Conservation (phyloP, 371 early-diverging fungal species). For the Haplosporangium sp. region DNA sequence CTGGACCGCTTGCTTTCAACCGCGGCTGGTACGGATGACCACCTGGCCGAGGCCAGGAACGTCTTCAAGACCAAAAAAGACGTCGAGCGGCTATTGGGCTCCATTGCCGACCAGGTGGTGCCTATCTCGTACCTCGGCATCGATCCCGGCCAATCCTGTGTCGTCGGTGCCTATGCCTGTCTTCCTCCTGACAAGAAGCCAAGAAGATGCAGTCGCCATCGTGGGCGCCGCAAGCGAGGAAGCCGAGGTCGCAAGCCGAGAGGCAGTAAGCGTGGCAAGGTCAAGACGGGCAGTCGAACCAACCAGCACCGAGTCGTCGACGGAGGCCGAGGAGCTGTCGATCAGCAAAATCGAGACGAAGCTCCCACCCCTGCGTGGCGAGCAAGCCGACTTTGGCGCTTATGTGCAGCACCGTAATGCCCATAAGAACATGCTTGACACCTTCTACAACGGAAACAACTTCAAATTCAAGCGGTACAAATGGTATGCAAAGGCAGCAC, state of each 20-base stretch:
- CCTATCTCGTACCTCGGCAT: too few relatives aligned
- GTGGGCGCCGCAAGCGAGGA: slow-evolving; percentile 5
- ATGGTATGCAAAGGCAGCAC: slow-evolving; percentile 5
- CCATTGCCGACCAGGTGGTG: too few relatives aligned
- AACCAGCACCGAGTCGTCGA: too few relatives aligned
- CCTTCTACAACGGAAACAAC: slow-evolving; percentile 11
- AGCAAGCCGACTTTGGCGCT: too few relatives aligned
- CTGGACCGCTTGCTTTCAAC: slow-evolving; percentile 17
- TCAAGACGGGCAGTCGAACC: background rate
- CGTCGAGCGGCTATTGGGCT: too few relatives aligned
- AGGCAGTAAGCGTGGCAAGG: slow-evolving; percentile 14
- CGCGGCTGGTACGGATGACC: slow-evolving; percentile 11
- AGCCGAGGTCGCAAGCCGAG: slow-evolving; percentile 12
- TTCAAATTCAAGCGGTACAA: slow-evolving; percentile 3
- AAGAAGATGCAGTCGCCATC: slow-evolving; percentile 1
- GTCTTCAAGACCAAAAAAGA: slow-evolving; percentile 15
- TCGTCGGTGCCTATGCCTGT: too few relatives aligned
- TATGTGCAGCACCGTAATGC: too few relatives aligned
- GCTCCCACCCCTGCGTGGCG: too few relatives aligned
- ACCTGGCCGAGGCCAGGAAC: slow-evolving; percentile 19
- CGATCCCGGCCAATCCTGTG: too few relatives aligned
- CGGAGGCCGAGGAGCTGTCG: too few relatives aligned
- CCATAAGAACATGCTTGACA: too few relatives aligned
- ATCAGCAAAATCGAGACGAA: too few relatives aligned
- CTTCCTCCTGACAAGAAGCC: slow-evolving; percentile 11